Evolutionary conservation across 2,329 filamentous ascomycete species (phyloP), one percentile per base, ranked within the genome.

Genomic region (Clonostachys rosea): DNA sequence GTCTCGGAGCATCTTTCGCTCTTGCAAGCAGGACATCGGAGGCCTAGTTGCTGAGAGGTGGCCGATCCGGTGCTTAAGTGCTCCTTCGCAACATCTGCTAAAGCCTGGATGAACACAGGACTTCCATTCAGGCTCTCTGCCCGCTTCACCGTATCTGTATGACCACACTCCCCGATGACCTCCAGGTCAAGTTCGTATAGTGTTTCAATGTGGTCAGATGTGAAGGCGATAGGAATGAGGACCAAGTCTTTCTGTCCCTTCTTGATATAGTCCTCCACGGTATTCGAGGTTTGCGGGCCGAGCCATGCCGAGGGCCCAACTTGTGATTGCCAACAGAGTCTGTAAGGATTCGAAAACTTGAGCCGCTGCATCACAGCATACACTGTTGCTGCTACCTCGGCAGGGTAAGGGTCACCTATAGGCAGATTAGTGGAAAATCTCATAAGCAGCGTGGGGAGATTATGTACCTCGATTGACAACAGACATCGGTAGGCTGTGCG

Each of bases 141-240:
- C 48, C 94, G 81, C 75, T 95, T 96, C 52, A 99, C 84, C 0
- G 84, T 86, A 34, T 91, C 90, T 1, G 81, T 70, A 59, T 88
- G 81, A 13, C 87, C 84, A 1, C 81, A 89, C 66, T 95, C 91
- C 49, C 89, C 87, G 60, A 99, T 97, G 37, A 99, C 90, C 68
- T 99, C 94, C 58, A 89, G 78, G 64, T 99, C 94, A 45, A 99
- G 74, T 67, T 99, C 94, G 64, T 86, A 97, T 1, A 99, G 75
- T 1, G 94, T 99, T 71, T 99, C 94, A 56, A 99, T 99, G 63
- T 99, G 94, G 60, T 99, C 94, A n/a, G 89, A 95, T 0, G 94
- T 99, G 64, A 99, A 99, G 6, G 94, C 94, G 54, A 99, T 95
- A 0, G 94, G 94, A 47, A 99, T 90, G 7, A 99, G 76, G 2